Base-by-base conservation (phyloP, 345 rosid genomes). In the Populus pruinosa region DNA sequence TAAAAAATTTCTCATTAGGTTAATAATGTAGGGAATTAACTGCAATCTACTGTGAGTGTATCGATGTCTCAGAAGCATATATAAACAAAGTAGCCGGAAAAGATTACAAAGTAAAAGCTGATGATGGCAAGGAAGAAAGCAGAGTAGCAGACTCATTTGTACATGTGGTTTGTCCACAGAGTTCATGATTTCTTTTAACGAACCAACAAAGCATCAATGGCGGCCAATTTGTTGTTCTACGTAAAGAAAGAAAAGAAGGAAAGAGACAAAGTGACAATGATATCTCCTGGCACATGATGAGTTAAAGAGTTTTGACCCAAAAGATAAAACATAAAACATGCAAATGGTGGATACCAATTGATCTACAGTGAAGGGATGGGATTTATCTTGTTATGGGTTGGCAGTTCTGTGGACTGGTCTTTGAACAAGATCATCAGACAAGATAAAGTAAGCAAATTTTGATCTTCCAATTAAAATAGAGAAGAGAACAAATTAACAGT, bases 401-500 rank as follows among this genome's bases (percentile, higher is more conserved):
- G 36, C 38, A 59, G 56, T 49, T 1, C 41, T 59, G 41, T 16
- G 16, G 23, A 38, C 20, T 33, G 50, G 49, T 59, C 14, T 31
- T 39, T 2, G 27, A 61, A 36, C 49, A n/a, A 39, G 6, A 59
- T 59, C 29, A 59, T 1, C n/a, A 25, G 17, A 41, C 17, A 41
- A 36, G 18, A 38, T 33, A n/a, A 47, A 33, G 31, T 5, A 18
- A 2, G n/a, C 39, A 31, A 27, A 5, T 31, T 17, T 11, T 13
- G 33, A 27, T 14, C 21, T 47, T 18, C 47, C 14, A 0, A 13
- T 36, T 59, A 23, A n/a, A 10, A 21, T 8, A 20, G 2, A 49
- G 4, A 77, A 67, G 41, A 77, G 25, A 74, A 73, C 83, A 77
- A 81, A 81, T 8, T 81, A 81, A 49, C 39, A 49, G 80, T 81